Conservation (phyloP, 2,329 filamentous ascomycete species). For the Nothopassalora personata region DNA sequence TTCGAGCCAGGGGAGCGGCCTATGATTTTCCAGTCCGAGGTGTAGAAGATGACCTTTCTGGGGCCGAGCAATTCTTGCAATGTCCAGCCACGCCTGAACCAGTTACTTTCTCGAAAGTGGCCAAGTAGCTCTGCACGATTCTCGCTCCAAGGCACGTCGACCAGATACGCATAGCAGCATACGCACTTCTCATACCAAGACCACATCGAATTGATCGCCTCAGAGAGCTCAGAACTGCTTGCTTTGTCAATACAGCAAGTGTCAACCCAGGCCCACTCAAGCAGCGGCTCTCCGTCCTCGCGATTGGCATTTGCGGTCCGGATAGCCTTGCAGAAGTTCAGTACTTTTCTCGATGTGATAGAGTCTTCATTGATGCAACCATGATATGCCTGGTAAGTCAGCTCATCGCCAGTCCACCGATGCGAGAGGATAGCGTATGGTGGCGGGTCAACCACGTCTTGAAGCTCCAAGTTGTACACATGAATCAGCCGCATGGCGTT, state of each 20-base stretch:
- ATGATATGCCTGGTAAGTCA: background rate
- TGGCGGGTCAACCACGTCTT: background rate
- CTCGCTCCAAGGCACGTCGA: background rate
- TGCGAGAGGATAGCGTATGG: slow-evolving; percentile 2
- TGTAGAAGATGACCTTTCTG: background rate
- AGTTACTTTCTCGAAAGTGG: background rate
- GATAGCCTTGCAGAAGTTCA: too few species aligned
- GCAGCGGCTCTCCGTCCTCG: too few species aligned
- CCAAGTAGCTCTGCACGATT: background rate
- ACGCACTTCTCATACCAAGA: slow-evolving; percentile 14
- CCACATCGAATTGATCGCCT: slow-evolving; percentile 20
- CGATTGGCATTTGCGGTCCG: too few species aligned
- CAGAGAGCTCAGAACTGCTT: slow-evolving; percentile 13
- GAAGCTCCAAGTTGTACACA: background rate
- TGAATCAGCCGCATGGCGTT: background rate
- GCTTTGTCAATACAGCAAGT: slow-evolving; percentile 20
- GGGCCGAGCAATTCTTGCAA: slow-evolving; percentile 4
- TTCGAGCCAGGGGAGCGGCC: slow-evolving; percentile 4
- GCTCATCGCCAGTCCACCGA: background rate
- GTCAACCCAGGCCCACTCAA: slow-evolving; percentile 17
- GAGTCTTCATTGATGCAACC: too few species aligned
- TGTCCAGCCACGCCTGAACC: slow-evolving; percentile 4
- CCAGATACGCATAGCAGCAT: slow-evolving; percentile 16
- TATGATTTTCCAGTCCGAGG: slow-evolving; percentile 7
- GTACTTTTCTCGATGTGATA: too few species aligned